A percentile compares a stretch with the other conserved stretches of the same genome.
phyloP scores from a whole-genome alignment of 345 rosid genomes.

The Eucalyptus cloeziana region DNA sequence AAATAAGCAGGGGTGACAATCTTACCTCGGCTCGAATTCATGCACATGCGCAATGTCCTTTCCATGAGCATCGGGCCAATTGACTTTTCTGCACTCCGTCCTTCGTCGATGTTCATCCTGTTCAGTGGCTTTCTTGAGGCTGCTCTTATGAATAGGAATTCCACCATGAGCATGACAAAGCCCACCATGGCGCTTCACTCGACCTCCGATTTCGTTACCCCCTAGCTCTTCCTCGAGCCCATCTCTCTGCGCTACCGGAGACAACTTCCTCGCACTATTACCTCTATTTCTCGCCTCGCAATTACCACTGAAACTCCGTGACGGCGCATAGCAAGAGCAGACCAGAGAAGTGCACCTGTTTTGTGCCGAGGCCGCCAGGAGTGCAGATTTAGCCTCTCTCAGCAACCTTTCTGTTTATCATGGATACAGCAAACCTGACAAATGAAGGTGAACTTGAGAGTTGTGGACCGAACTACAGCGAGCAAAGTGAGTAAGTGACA shows the following conservation, averaged over 20 bases:
- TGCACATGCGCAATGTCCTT: slow-evolving; percentile 67
- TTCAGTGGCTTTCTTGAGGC: slow-evolving; percentile 17
- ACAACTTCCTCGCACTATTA: slow-evolving; percentile 5
- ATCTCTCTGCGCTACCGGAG: slow-evolving; percentile 15
- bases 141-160: slow-evolving; percentile 37
- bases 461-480: background rate
- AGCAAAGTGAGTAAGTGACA: background rate
- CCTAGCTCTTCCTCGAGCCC: slow-evolving; percentile 13
- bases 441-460: background rate
- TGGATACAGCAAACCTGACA: background rate
- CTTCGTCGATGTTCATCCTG: slow-evolving; percentile 3
- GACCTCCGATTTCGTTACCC: background rate
- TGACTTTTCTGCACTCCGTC: slow-evolving; percentile 51
- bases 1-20: background rate
- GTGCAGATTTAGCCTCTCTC: slow-evolving; percentile 4
- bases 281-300: slow-evolving; percentile 1
- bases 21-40: slow-evolving; percentile 64
- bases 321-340: slow-evolving; percentile 62
- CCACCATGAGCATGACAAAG: slow-evolving; percentile 6
- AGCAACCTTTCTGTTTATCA: background rate
- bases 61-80: slow-evolving; percentile 76
- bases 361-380: slow-evolving; percentile 63
- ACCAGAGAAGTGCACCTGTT: slow-evolving; percentile 55
- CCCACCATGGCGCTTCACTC: background rate
- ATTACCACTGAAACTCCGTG: slow-evolving; percentile 10